phyloP scores from a whole-genome alignment of 306 rosid species.

The Quercus agrifolia region DNA sequence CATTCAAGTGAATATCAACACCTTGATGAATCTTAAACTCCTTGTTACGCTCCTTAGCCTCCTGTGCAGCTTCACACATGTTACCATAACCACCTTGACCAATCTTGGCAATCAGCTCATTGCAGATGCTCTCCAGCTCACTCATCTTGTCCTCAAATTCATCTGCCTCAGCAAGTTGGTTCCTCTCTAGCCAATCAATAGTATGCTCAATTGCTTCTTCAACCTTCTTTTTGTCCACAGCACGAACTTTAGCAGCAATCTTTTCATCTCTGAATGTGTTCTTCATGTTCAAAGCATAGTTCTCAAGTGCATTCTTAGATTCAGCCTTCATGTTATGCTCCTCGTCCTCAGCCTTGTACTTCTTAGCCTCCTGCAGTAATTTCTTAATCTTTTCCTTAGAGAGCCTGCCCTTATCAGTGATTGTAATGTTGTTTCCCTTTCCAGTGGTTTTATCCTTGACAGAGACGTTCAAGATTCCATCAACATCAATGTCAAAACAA shows the following conservation, averaged over 20 bases:
- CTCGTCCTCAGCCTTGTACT: slow-evolving; percentile 45
- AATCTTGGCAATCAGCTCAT: slow-evolving; percentile 45
- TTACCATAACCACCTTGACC: slow-evolving; percentile 38
- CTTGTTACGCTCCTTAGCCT: too few species aligned
- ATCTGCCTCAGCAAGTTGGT: slow-evolving; percentile 45
- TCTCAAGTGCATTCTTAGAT: slow-evolving; percentile 43
- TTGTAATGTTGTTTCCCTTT: slow-evolving; percentile 44
- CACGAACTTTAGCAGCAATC: slow-evolving; percentile 42
- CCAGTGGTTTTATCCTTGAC: slow-evolving; percentile 55
- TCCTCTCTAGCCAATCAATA: slow-evolving; percentile 45
- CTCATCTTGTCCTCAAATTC: slow-evolving; percentile 45
- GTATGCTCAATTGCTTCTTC: slow-evolving; percentile 51
- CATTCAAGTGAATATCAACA: too few species aligned
- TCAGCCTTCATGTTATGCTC: slow-evolving; percentile 53
- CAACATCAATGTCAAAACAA: slow-evolving; percentile 38
- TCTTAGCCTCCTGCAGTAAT: slow-evolving; percentile 48
- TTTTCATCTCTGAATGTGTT: slow-evolving; percentile 46
- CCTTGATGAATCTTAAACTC: too few species aligned
- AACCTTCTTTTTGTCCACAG: slow-evolving; percentile 44
- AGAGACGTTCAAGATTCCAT: slow-evolving; percentile 44
- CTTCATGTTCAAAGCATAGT: slow-evolving; percentile 51
- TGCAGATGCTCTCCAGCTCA: slow-evolving; percentile 50
- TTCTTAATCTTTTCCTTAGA: slow-evolving; percentile 48
- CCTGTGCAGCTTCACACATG: slow-evolving; percentile 13
- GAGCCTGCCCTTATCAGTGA: slow-evolving; percentile 49